Evolutionary conservation across 169 alveolate genomes (phyloP).

Genomic region (Plasmodium fragile): DNA sequence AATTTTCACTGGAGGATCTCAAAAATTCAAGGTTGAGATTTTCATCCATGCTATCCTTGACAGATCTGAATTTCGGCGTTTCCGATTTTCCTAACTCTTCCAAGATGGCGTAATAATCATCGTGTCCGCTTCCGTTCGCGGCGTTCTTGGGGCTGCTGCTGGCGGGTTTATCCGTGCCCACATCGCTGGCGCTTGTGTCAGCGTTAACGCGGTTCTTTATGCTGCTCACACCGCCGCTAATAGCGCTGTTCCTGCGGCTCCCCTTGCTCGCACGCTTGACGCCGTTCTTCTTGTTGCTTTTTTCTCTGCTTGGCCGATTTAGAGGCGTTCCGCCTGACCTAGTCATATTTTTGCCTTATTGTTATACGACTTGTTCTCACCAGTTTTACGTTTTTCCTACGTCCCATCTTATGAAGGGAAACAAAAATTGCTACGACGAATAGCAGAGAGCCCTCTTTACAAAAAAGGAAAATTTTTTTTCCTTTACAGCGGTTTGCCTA

Average conservation of each 20-base stretch:
- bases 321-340: constrained; percentile 1
- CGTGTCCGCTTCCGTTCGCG: neutral
- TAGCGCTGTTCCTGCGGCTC: neutral
- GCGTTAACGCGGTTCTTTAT: neutral
- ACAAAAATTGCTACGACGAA: neutral
- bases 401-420: constrained; percentile 5
- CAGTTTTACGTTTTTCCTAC: constrained; percentile 8
- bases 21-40: constrained; percentile 66
- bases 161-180: neutral
- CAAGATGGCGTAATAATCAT: constrained; percentile 46
- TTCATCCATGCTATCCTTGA: constrained; percentile 71
- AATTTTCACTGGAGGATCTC: constrained; percentile 55
- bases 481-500: neutral
- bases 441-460: neutral
- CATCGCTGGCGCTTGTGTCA: neutral
- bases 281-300: neutral
- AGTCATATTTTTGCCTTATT: constrained; percentile 29
- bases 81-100: constrained; percentile 52
- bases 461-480: neutral
- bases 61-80: constrained; percentile 43
- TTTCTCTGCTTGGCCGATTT: constrained; percentile 24
- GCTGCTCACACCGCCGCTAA: neutral
- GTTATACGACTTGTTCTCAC: neutral
- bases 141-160: neutral
- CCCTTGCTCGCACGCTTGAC: neutral